Evolutionary conservation across 1,284 basidiomycete species (phyloP).

Genomic region (Ceratobasidium sp.): DNA sequence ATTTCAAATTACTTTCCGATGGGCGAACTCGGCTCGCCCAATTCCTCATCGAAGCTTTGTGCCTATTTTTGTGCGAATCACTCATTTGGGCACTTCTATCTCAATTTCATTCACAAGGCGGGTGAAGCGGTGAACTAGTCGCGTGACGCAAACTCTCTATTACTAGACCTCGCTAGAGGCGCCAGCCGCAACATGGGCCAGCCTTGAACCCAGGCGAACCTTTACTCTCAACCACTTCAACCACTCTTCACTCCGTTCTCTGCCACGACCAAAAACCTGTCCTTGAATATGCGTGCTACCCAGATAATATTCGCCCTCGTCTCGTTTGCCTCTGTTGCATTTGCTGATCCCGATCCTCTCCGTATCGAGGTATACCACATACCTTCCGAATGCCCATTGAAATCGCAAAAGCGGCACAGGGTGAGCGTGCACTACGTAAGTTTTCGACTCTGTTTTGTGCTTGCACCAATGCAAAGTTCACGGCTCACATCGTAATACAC

Average conservation of each 20-base stretch:
- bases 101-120: too few species aligned
- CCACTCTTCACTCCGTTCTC: not conserved
- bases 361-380: constrained; percentile 70
- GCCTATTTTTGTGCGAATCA: too few species aligned
- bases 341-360: constrained; percentile 56
- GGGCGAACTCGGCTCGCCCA: too few species aligned
- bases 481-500: not conserved
- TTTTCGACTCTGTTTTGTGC: constrained; percentile 48
- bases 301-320: constrained; percentile 32
- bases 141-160: too few species aligned
- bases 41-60: too few species aligned
- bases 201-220: too few species aligned
- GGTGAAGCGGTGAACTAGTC: too few species aligned
- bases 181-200: too few species aligned
- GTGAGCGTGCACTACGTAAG: constrained; percentile 84
- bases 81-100: too few species aligned
- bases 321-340: constrained; percentile 27
- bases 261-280: not conserved
- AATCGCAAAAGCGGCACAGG: constrained; percentile 73
- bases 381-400: constrained; percentile 71
- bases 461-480: not conserved
- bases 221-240: not conserved
- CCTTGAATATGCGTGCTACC: constrained; percentile 40
- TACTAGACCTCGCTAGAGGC: too few species aligned
- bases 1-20: too few species aligned